phyloP scores from a whole-genome alignment of 768 basidiomycete genomes.

The Gelatoporia subvermispora region DNA sequence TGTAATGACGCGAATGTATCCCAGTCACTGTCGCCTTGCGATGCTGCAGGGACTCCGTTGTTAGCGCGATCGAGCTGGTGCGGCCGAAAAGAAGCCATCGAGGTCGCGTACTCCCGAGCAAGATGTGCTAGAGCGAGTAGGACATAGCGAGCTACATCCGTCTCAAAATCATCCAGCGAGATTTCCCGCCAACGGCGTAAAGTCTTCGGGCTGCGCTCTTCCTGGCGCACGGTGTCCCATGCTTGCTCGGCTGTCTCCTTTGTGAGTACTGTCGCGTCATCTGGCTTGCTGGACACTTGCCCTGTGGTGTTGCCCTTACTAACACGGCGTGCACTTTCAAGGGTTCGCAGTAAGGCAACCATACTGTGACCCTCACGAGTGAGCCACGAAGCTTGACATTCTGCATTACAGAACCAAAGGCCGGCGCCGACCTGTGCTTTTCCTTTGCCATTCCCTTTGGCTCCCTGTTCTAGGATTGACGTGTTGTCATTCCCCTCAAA shows the following conservation, averaged over 20 bases:
- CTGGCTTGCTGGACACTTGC: conserved; percentile 7
- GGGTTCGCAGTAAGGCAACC: conserved; percentile 13
- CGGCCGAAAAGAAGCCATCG: too few relatives aligned
- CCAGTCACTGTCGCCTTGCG: conserved; percentile 30
- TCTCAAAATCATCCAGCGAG: conserved; percentile 24
- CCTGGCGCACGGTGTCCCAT: conserved; percentile 40
- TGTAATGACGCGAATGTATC: conserved; percentile 49
- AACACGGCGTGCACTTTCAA: conserved; percentile 19
- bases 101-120: conserved; percentile 11
- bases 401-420: conserved; percentile 52
- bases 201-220: conserved; percentile 18
- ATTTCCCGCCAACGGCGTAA: conserved; percentile 15
- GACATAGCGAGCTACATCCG: conserved; percentile 26
- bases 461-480: neutral
- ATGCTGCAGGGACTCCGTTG: neutral
- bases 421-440: conserved; percentile 23
- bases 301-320: conserved; percentile 15
- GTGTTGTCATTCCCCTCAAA: neutral
- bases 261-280: conserved; percentile 25
- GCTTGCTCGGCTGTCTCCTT: conserved; percentile 36
- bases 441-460: neutral
- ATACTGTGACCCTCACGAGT: conserved; percentile 16
- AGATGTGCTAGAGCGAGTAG: conserved; percentile 20
- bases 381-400: conserved; percentile 44
- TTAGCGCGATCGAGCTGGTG: too few relatives aligned